Conservation (phyloP, 2,329 filamentous ascomycete genomes). For the Nothophaeocryptopus gaeumannii region DNA sequence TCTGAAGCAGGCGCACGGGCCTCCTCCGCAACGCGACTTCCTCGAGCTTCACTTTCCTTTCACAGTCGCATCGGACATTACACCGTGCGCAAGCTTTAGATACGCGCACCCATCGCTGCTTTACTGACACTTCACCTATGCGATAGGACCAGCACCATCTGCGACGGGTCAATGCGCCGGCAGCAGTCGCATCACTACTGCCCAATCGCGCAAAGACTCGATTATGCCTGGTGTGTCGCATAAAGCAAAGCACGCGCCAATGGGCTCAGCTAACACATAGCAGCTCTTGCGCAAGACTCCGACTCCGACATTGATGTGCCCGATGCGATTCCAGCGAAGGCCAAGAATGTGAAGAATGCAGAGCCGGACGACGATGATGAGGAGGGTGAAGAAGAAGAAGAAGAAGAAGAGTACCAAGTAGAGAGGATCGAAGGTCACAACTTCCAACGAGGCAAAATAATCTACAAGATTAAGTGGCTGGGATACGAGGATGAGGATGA, state of each 20-base stretch:
- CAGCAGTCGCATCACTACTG: no score
- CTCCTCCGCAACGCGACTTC: no score
- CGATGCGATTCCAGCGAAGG: conserved; percentile 30
- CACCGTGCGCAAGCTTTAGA: no score
- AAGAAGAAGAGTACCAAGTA: conserved; percentile 63
- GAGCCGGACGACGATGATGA: conserved; percentile 34
- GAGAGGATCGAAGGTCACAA: conserved; percentile 69
- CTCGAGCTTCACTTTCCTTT: no score
- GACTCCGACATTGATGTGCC: conserved; percentile 35
- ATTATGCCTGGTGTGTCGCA: conserved; percentile 5
- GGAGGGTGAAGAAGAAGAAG: conserved; percentile 46
- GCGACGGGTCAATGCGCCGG: no score
- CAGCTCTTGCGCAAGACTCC: conserved; percentile 42
- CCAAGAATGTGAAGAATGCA: conserved; percentile 16
- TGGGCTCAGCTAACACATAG: neutral
- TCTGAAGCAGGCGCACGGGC: no score
- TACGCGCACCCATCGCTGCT: no score
- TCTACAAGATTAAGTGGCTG: conserved; percentile 77
- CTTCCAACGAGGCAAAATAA: conserved; percentile 54
- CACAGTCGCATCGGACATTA: no score
- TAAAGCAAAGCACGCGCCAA: neutral
- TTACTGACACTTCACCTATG: no score
- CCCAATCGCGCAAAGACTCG: no score
- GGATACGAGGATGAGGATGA: conserved; percentile 70
- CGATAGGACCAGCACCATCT: no score